Base-by-base conservation (phyloP, 2,329 filamentous ascomycete species). In the Penicillium hordei region DNA sequence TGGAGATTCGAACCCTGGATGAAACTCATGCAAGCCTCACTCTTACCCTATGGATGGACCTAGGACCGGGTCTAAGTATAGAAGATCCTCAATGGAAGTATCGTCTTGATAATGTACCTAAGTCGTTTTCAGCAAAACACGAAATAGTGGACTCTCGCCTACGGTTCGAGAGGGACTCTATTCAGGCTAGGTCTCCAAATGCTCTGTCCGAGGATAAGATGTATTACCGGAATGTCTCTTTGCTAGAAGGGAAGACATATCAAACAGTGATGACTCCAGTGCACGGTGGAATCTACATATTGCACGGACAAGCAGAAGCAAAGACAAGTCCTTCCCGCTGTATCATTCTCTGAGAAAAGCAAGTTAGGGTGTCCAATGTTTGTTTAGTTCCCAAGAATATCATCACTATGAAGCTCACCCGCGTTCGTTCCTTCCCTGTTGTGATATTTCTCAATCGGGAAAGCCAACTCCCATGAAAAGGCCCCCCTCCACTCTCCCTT, bases 31-130 rank as follows among this genome's bases (percentile, higher is more conserved):
- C 49, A 45, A 49, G 43, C 17, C 27, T 59, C n/a, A 49, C 50
- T 29, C 38, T 59, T 36, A 59, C 57, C 31, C n/a, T 6, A n/a
- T 59, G 57, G 57, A 53, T 59, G 39, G 57, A 59, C 27, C 15
- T 59, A 9, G 57, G 57, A 23, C 57, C 29, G 29, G 29, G 29
- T 4, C 29, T 29, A 29, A 29, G 29, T 29, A 29, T 29, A 29
- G 29, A 29, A 29, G 29, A 29, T 29, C 29, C 29, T 29, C 29
- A 29, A 8, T 29, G 29, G 29, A 29, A 29, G 29, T 29, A 29
- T 29, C 29, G 29, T 29, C 29, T 29, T 29, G 29, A 29, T 9
- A 29, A 29, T 29, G 29, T 29, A 9, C 29, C 29, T 5, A 29
- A 7, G 8, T 29, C 29, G 29, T 29, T 29, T 29, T 29, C 29